phyloP scores from a whole-genome alignment of 2,329 filamentous ascomycete species.

The Fusarium mundagurra region DNA sequence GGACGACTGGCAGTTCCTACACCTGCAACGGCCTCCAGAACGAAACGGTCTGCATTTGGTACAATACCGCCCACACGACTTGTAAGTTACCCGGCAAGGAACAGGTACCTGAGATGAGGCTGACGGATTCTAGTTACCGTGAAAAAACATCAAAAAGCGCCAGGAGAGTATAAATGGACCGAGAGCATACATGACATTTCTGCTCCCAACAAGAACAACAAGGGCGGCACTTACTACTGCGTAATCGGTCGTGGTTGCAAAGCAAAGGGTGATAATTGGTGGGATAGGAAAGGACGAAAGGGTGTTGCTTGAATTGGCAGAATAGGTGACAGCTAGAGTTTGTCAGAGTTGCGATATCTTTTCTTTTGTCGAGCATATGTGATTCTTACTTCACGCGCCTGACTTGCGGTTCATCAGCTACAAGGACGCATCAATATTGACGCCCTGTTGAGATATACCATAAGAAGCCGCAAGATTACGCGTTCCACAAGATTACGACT shows the following conservation, averaged over 20 bases:
- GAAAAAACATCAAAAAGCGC: rapidly evolving
- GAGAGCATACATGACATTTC: neutral
- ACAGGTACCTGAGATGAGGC: neutral
- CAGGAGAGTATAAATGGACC: neutral
- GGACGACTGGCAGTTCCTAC: neutral
- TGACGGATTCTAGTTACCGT: neutral
- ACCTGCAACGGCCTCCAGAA: neutral
- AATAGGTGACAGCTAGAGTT: neutral
- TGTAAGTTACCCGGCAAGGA: neutral
- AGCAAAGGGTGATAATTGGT: neutral
- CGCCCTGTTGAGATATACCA: too few species aligned
- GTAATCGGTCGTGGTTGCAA: neutral
- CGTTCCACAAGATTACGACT: too few species aligned
- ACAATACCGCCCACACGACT: neutral
- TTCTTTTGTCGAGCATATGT: too few species aligned
- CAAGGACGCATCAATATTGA: too few species aligned
- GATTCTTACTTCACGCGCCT: too few species aligned
- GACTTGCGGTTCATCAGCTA: too few species aligned
- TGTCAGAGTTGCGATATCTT: too few species aligned
- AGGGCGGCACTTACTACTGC: neutral
- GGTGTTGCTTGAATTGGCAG: neutral
- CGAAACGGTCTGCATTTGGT: neutral
- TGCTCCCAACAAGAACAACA: neutral
- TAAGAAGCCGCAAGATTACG: too few species aligned
- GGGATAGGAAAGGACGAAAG: neutral